Conservation (phyloP, 2,329 filamentous ascomycete species). For the Beauveria bassiana region DNA sequence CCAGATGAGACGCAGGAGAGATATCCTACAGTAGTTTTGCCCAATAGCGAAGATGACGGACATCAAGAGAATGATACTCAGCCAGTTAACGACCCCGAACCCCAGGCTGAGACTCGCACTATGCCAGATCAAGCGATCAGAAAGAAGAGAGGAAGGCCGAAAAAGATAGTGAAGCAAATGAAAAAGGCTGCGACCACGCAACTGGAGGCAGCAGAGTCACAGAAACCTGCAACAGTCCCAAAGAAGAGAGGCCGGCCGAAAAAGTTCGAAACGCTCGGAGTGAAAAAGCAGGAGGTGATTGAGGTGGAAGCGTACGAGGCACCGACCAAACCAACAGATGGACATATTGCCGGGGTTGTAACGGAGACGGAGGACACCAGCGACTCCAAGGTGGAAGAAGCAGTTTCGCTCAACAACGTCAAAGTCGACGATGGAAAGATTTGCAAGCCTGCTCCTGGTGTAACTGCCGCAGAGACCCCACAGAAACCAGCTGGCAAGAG, state of each 20-base stretch:
- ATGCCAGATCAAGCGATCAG: conserved; percentile 5
- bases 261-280: conserved; percentile 24
- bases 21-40: background rate
- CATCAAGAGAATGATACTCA: background rate
- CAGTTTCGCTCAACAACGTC: background rate
- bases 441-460: no score
- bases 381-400: background rate
- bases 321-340: background rate
- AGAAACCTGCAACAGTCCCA: background rate
- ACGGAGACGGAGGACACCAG: background rate
- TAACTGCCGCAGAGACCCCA: background rate
- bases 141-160: conserved; percentile 15
- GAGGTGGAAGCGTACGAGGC: background rate
- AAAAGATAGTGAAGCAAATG: conserved; percentile 11
- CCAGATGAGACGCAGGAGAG: background rate
- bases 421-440: background rate
- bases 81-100: background rate
- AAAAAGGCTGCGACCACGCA: conserved; percentile 6
- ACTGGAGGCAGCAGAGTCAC: conserved; percentile 14
- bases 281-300: background rate
- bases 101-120: background rate
- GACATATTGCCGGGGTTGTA: background rate
- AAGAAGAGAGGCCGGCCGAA: conserved; percentile 36
- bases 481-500: background rate
- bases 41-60: background rate